These are phyloP conservation scores for Metschnikowia aberdeeniae DNA, from an alignment of 805 yeast genomes.

Conservation along the genomic window DNA sequence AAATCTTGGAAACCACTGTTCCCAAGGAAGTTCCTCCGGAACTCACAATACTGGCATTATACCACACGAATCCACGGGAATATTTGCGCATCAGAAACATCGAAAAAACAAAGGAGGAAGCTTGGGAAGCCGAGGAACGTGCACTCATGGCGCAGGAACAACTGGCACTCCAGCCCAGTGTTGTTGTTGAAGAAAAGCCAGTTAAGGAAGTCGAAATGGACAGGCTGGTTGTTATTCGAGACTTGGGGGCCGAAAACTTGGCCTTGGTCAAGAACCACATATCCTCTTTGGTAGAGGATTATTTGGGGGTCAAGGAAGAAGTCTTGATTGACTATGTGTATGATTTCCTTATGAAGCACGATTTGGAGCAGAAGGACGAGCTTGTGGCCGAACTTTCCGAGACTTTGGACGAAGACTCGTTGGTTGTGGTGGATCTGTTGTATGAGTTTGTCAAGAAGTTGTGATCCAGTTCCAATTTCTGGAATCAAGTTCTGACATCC, in stretches of 20 bases:
- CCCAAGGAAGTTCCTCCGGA: background rate
- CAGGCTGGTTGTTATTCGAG: background rate
- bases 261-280: slow-evolving; percentile 32
- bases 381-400: slow-evolving; percentile 47
- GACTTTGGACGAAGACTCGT: slow-evolving; percentile 48
- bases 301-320: slow-evolving; percentile 51
- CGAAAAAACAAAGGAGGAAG: slow-evolving; percentile 40
- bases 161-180: background rate
- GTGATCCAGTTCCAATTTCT: no score
- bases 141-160: background rate
- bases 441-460: background rate
- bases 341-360: slow-evolving; percentile 30
- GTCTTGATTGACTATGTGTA: slow-evolving; percentile 44
- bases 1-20: slow-evolving; percentile 20
- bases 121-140: slow-evolving; percentile 34
- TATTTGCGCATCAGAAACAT: slow-evolving; percentile 39
- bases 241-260: slow-evolving; percentile 6
- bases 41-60: slow-evolving; percentile 19
- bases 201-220: background rate
- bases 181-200: background rate
- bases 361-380: slow-evolving; percentile 28
- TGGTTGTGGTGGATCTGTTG: slow-evolving; percentile 37
- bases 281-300: slow-evolving; percentile 45
- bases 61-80: slow-evolving; percentile 40
- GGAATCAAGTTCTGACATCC: no score